Conservation (phyloP, 768 basidiomycete genomes). For the Russula compacta region DNA sequence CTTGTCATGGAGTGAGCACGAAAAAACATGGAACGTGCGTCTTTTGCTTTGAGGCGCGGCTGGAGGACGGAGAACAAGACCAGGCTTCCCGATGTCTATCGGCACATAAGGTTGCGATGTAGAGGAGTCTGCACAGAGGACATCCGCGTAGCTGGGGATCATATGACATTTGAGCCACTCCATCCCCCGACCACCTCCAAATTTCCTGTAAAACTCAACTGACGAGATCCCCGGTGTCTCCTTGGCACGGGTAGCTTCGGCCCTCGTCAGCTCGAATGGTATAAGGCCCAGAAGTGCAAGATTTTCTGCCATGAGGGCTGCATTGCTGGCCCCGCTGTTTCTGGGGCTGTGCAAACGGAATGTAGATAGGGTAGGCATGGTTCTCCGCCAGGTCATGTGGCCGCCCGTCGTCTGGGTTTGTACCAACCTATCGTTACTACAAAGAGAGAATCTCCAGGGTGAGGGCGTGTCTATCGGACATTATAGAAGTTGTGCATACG, state of each 20-base stretch:
- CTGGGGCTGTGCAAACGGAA: too few relatives aligned
- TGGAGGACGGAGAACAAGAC: neutral
- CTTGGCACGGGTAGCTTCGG: neutral
- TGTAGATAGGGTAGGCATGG: too few relatives aligned
- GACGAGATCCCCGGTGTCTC: neutral
- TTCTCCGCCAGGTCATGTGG: too few relatives aligned
- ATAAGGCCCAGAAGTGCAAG: neutral
- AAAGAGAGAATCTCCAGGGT: too few relatives aligned
- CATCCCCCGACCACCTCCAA: neutral
- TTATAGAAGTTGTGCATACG: too few relatives aligned
- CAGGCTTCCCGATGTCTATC: neutral
- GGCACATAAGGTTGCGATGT: neutral
- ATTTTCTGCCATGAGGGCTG: neutral
- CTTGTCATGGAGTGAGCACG: too few relatives aligned
- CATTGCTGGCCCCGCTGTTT: too few relatives aligned
- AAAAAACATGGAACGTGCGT: neutral
- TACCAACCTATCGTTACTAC: too few relatives aligned
- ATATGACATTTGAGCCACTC: neutral
- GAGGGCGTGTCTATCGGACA: too few relatives aligned
- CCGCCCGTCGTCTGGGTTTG: too few relatives aligned
- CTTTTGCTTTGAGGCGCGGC: neutral
- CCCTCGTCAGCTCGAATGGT: neutral
- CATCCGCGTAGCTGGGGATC: neutral
- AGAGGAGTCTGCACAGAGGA: neutral
- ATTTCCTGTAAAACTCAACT: fast-evolving